Evolutionary conservation across 371 early-diverging fungal species (phyloP), one percentile per base, ranked within the genome.

Genomic region (Mortierella sp.): DNA sequence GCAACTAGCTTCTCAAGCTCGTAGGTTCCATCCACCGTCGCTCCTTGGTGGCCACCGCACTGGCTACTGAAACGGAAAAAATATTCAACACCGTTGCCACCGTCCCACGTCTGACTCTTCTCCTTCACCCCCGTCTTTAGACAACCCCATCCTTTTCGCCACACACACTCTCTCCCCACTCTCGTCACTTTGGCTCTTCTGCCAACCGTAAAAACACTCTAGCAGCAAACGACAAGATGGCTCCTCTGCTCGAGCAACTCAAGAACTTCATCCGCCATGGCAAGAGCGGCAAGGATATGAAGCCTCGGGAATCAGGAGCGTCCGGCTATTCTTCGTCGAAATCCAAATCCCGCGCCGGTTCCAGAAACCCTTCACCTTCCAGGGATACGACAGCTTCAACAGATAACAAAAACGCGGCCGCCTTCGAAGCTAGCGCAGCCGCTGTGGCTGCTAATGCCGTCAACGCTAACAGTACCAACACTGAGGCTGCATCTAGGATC

Each of bases 191-290:
- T 5, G 34, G 30, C 5, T 0, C 57, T 19, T 53, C n/a, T 30
- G 5, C 30, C 4, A 10, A 34, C 34, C 34, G 7, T 34, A 34
- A 34, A 34, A 4, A 4, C 4, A 7, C 34, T 10, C 34, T 34
- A 34, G 34, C 34, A 34, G 10, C n/a, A 34, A 34, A 34, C 34
- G 10, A 34, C 19, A 5, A 48, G 30, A 72, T 67, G 66, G 69
- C 69, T 21, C 66, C 84, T 26, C 60, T 84, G n/a, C 80, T 84
- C 31, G 69, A 80, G 56, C 84, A 84, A 42, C 69, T 84, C 55
- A 84, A 84, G 57, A 84, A 80, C 54, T 68, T 84, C 51, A 79
- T 79, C 69, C 72, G 79, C 54, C 79, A 79, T 34, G 79, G 79
- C 27, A 79, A 79, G 52, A 79, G 63, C 31, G 73, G 73, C 53